phyloP scores from a whole-genome alignment of 257 asterid species.

The Echites panduratus region DNA sequence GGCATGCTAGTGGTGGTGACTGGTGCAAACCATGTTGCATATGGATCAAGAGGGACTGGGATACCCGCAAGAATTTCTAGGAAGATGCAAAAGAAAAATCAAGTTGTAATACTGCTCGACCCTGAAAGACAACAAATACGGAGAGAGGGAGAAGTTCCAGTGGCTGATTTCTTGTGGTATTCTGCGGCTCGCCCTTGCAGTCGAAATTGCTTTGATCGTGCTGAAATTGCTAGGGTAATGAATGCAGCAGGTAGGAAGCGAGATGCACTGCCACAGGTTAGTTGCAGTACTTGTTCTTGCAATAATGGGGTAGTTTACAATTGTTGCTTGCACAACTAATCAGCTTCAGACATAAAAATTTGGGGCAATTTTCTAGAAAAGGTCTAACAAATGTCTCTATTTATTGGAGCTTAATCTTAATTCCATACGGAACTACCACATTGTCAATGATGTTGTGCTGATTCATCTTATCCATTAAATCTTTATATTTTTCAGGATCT shows the following conservation, averaged over 20 bases:
- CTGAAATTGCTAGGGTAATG: constrained; percentile 97
- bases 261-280: constrained; percentile 95
- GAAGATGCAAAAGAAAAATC: constrained; percentile 72
- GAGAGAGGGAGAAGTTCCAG: constrained; percentile 86
- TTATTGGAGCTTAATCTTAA: neutral
- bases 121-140: constrained; percentile 84
- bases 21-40: constrained; percentile 74
- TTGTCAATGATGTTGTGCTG: constrained; percentile 6
- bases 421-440: neutral
- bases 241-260: constrained; percentile 93
- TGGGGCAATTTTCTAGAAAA: neutral
- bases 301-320: neutral
- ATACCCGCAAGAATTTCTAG: constrained; percentile 77
- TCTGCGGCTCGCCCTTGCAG: constrained; percentile 92
- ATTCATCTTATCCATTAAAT: constrained; percentile 13
- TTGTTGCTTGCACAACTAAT: neutral
- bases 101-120: constrained; percentile 64
- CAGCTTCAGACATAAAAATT: neutral
- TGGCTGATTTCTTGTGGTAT: constrained; percentile 97
- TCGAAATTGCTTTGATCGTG: constrained; percentile 95
- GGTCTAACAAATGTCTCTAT: neutral
- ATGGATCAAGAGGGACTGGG: constrained; percentile 91
- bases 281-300: constrained; percentile 19
- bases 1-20: constrained; percentile 86
- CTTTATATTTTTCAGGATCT: constrained; percentile 53